These are phyloP conservation scores for Carallia pectinifolia DNA, from an alignment of 345 rosid genomes.

Conservation along the genomic window DNA sequence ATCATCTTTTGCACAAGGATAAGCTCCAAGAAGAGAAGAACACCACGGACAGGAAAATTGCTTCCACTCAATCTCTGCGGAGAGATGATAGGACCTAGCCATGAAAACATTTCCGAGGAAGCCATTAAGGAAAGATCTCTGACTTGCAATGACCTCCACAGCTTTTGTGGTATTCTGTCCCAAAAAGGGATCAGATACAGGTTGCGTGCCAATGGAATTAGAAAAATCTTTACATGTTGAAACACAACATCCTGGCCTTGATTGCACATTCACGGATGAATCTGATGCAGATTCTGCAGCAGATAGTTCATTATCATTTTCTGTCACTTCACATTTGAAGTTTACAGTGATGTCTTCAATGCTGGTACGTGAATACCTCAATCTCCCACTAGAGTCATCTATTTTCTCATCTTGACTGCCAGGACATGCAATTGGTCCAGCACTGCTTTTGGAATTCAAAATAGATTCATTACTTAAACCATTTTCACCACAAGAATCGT, in stretches of 20 bases:
- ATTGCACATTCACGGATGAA: constrained; percentile 17
- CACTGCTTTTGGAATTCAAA: constrained; percentile 14
- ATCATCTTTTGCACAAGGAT: constrained; percentile 47
- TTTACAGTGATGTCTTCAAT: constrained; percentile 14
- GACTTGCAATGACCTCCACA: constrained; percentile 39
- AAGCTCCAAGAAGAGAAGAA: constrained; percentile 73
- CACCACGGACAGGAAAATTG: constrained; percentile 68
- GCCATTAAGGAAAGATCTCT: constrained; percentile 72
- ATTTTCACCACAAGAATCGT: constrained; percentile 19
- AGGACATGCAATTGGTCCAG: neutral
- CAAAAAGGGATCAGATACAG: constrained; percentile 15
- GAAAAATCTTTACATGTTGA: constrained; percentile 20
- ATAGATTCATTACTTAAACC: constrained; percentile 21
- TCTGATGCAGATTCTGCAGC: constrained; percentile 6
- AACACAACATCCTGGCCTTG: constrained; percentile 41
- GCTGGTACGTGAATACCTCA: constrained; percentile 14
- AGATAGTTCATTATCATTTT: neutral
- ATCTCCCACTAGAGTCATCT: constrained; percentile 17
- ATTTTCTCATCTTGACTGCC: constrained; percentile 18
- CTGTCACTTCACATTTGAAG: constrained; percentile 10
- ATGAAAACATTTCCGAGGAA: constrained; percentile 83
- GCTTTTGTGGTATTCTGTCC: constrained; percentile 22
- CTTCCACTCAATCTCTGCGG: constrained; percentile 62
- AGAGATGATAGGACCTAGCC: constrained; percentile 73
- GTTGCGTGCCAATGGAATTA: constrained; percentile 8